phyloP scores from a whole-genome alignment of 2,329 filamentous ascomycete species.

The Fusarium pseudocircinatum region DNA sequence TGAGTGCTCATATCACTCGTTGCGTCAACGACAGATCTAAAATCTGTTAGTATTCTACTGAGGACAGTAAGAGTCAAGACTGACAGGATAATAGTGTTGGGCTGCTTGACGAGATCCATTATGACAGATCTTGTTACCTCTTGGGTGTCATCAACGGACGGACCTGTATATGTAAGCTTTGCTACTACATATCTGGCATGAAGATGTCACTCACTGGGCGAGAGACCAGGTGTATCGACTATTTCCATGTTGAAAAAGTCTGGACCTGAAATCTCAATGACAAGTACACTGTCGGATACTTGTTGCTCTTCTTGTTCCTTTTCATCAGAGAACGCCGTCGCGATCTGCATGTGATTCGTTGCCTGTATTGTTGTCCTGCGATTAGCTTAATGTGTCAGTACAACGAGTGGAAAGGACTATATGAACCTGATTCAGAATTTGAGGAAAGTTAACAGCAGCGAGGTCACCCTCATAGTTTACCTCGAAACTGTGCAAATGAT shows the following conservation, averaged over 20 bases:
- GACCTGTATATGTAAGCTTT: not conserved
- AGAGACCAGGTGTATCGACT: not conserved
- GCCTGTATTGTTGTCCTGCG: accelerated
- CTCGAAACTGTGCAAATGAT: not conserved
- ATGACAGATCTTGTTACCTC: not conserved
- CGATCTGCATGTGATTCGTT: not conserved
- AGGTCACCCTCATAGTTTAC: not conserved
- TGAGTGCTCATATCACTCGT: not conserved
- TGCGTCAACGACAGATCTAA: not conserved
- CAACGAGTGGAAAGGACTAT: accelerated
- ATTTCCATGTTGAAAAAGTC: not conserved
- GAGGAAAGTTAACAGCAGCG: not conserved
- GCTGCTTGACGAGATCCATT: not conserved
- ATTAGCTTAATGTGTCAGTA: accelerated
- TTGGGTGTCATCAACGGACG: accelerated
- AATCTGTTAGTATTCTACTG: accelerated
- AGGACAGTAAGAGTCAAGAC: accelerated
- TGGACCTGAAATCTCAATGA: not conserved
- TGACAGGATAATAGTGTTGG: not conserved
- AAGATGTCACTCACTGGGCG: not conserved
- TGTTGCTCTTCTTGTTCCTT: not conserved
- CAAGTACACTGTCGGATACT: not conserved
- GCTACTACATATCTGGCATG: accelerated
- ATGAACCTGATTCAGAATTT: not conserved
- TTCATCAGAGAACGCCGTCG: not conserved